These are phyloP conservation scores for Silybum marianum DNA, from an alignment of 129 eudicot species.

Conservation along the genomic window DNA sequence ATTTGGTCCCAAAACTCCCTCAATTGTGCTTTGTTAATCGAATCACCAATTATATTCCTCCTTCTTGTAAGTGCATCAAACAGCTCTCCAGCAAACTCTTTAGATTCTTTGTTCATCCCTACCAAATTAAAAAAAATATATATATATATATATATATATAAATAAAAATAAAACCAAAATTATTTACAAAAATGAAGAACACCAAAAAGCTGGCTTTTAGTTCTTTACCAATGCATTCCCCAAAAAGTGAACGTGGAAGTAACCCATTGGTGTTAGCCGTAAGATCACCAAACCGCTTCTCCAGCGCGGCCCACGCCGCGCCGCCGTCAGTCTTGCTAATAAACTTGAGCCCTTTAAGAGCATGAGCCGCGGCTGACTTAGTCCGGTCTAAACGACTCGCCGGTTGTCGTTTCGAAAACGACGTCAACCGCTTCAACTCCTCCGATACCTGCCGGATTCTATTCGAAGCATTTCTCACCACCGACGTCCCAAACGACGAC, in stretches of 20 bases:
- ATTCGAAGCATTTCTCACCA: conserved; percentile 52
- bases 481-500: conserved; percentile 45
- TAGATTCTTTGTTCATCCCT: conserved; percentile 71
- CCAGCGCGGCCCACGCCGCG: conserved; percentile 56
- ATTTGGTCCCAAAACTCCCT: conserved; percentile 70
- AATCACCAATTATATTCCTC: conserved; percentile 48
- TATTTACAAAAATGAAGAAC: neutral
- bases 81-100: conserved; percentile 67
- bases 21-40: conserved; percentile 53
- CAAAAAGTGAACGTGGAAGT: conserved; percentile 65
- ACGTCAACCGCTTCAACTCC: conserved; percentile 60
- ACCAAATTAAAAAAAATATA: neutral
- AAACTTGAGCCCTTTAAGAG: conserved; percentile 59
- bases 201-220: neutral
- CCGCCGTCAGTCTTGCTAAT: conserved; percentile 65
- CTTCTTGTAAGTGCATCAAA: conserved; percentile 60
- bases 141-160: neutral
- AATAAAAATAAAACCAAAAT: neutral
- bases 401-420: conserved; percentile 32
- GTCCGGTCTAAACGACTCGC: conserved; percentile 44
- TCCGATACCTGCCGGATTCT: conserved; percentile 55
- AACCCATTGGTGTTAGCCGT: conserved; percentile 51
- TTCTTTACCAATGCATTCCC: conserved; percentile 71
- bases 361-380: conserved; percentile 57
- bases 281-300: conserved; percentile 50